A percentile compares a stretch with the other conserved stretches of the same genome.
Conservation (phyloP, 331 rosid genomes). For the Stylosanthes scabra region DNA sequence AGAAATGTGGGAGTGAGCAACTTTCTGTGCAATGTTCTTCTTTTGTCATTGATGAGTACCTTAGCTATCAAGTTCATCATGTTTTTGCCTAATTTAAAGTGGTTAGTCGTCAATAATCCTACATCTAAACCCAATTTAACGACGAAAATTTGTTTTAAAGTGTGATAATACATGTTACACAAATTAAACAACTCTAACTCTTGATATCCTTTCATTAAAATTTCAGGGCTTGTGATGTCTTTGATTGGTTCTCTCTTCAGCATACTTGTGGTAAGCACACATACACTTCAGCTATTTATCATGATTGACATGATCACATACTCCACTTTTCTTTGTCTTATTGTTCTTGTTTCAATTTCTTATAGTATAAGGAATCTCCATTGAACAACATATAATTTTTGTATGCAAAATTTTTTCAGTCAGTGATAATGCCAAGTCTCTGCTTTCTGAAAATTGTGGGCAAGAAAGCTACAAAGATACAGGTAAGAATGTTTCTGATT, state of each 20-base stretch:
- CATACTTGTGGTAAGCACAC: slow-evolving; percentile 73
- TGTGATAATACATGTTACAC: neutral
- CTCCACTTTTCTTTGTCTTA: neutral
- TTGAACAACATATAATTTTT: slow-evolving; percentile 28
- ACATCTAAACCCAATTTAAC: neutral
- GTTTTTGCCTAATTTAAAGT: neutral
- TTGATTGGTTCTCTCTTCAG: slow-evolving; percentile 82
- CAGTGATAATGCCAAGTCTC: slow-evolving; percentile 66
- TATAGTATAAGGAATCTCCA: slow-evolving; percentile 17
- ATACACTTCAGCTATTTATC: neutral
- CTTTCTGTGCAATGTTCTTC: neutral
- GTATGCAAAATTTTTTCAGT: slow-evolving; percentile 50
- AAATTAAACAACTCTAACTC: slow-evolving; percentile 5
- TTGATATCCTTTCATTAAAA: slow-evolving; percentile 10
- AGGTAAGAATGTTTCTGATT: slow-evolving; percentile 46
- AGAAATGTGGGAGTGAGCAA: neutral
- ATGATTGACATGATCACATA: neutral
- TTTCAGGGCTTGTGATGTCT: slow-evolving; percentile 92
- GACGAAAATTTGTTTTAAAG: neutral
- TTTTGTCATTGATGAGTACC: neutral
- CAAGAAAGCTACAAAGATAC: slow-evolving; percentile 60
- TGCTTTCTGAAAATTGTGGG: slow-evolving; percentile 77
- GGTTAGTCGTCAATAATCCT: neutral
- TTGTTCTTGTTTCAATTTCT: slow-evolving; percentile 1
- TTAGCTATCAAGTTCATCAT: neutral